Evolutionary conservation across 805 yeast genomes (phyloP).

Genomic region (Candida endomychidarum): DNA sequence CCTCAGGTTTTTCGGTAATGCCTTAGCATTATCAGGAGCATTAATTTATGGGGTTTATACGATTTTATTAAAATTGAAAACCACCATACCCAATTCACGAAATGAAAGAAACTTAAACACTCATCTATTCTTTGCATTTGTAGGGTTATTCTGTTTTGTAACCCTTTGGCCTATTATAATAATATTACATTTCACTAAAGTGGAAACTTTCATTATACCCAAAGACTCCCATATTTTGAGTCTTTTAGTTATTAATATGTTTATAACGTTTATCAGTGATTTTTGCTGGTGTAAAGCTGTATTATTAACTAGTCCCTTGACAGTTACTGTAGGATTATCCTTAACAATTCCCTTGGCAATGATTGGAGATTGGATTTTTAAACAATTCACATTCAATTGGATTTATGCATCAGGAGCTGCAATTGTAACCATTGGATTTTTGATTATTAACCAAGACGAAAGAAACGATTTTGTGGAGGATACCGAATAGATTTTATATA

Average conservation of each 20-base stretch:
- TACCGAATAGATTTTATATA: too few species aligned
- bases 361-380: slow-evolving; percentile 81
- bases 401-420: slow-evolving; percentile 77
- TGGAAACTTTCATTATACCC: slow-evolving; percentile 77
- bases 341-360: slow-evolving; percentile 93
- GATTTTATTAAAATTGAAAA: slow-evolving; percentile 71
- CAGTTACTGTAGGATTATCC: slow-evolving; percentile 92
- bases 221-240: slow-evolving; percentile 47
- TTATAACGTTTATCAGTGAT: slow-evolving; percentile 82
- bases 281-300: slow-evolving; percentile 96
- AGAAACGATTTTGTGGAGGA: slow-evolving; percentile 50
- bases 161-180: slow-evolving; percentile 81
- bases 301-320: slow-evolving; percentile 87
- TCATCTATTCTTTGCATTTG: slow-evolving; percentile 90
- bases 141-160: slow-evolving; percentile 77
- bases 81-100: slow-evolving; percentile 41
- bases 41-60: slow-evolving; percentile 90
- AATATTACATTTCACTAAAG: slow-evolving; percentile 57
- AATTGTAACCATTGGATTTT: slow-evolving; percentile 78
- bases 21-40: slow-evolving; percentile 81
- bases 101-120: slow-evolving; percentile 79
- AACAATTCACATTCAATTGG: slow-evolving; percentile 58
- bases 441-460: slow-evolving; percentile 78
- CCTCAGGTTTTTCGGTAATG: slow-evolving; percentile 61
- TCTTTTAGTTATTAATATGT: slow-evolving; percentile 63